A percentile compares a stretch with the other conserved stretches of the same genome.
These are phyloP conservation scores for Chytriomyces hyalinus DNA, from an alignment of 192 early-diverging fungal genomes.

Conservation along the genomic window DNA sequence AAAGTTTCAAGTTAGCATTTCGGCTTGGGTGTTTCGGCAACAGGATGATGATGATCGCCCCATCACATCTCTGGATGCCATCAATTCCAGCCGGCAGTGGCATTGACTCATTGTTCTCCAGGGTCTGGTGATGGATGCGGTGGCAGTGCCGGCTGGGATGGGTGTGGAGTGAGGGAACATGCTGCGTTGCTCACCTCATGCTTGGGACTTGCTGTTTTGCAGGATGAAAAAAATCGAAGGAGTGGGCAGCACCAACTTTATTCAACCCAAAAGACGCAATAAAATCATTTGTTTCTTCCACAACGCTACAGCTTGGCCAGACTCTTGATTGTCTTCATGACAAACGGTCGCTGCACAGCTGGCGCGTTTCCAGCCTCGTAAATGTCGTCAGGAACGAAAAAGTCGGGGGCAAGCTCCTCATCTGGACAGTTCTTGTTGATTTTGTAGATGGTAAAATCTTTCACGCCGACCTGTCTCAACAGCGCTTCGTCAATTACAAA, in stretches of 20 bases:
- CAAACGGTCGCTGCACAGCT: conserved; percentile 18
- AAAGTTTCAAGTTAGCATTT: not conserved
- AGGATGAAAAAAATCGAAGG: not conserved
- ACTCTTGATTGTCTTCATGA: not conserved
- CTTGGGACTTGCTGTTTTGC: not conserved
- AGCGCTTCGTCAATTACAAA: conserved; percentile 83
- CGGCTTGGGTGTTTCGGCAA: not conserved
- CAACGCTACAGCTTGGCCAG: not conserved
- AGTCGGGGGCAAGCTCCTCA: conserved; percentile 62
- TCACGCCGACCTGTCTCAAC: conserved; percentile 72
- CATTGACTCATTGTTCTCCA: too few relatives aligned
- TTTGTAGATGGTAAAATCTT: conserved; percentile 73
- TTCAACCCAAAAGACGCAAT: not conserved
- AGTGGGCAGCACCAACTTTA: not conserved
- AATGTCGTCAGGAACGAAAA: conserved; percentile 45
- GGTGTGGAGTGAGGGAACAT: too few relatives aligned
- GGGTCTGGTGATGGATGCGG: too few relatives aligned
- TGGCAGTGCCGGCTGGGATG: too few relatives aligned
- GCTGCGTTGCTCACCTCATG: not conserved
- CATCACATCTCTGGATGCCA: too few relatives aligned
- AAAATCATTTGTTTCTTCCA: not conserved
- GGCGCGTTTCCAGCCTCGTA: conserved; percentile 12
- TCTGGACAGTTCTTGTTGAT: conserved; percentile 57
- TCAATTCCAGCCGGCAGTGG: too few relatives aligned
- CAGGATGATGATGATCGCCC: too few relatives aligned